Base-by-base conservation (phyloP, 106 monocot genomes). In the Vanilla planifolia region DNA sequence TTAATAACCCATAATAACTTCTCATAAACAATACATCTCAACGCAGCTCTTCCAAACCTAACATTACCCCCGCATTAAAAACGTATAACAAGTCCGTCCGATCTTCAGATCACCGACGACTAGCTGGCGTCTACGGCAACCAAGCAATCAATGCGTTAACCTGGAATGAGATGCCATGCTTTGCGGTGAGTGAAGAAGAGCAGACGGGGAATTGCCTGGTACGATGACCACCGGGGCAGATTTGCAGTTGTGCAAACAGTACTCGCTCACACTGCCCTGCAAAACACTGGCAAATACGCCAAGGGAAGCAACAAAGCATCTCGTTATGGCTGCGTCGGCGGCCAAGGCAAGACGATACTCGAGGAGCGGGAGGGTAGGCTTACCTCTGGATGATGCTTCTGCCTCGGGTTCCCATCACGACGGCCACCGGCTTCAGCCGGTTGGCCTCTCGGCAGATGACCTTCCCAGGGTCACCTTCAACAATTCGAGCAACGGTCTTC, bases 381-480 rank as follows among this genome's bases (percentile, higher is more conserved):
- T 44, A 88, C 92, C 92, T 93, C 33, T 81, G 48, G 66, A 93
- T 43, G 48, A 88, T 69, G 43, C 80, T 51, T 62, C 84, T 75
- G 5, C 92, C 92, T 6, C 88, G 75, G 19, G 92, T 88, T n/a
- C 92, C 92, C 79, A 93, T 68, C 53, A 93, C 59, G 25, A 93
- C 88, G 1, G 88, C 92, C 1, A 81, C 88, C 0, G 92, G 88
- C 55, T 79, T 93, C 53, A 93, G 37, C 66, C 71, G 61, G 35
- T 93, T 77, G 1, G 92, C 88, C 53, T 81, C 88, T 33, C 23
- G 44, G 75, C 92, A 93, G 33, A 93, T 93, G n/a, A 66, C 81
- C 69, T 85, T 93, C 25, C 88, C 92, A 7, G 85, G 78, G 43
- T 93, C 79, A 1, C 92, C 92, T 67, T 93, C 88, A 3, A 93